Evolutionary conservation across 2,329 filamentous ascomycete genomes (phyloP), one percentile per base, ranked within the genome.

Genomic region (Ceratocystis harringtonii): DNA sequence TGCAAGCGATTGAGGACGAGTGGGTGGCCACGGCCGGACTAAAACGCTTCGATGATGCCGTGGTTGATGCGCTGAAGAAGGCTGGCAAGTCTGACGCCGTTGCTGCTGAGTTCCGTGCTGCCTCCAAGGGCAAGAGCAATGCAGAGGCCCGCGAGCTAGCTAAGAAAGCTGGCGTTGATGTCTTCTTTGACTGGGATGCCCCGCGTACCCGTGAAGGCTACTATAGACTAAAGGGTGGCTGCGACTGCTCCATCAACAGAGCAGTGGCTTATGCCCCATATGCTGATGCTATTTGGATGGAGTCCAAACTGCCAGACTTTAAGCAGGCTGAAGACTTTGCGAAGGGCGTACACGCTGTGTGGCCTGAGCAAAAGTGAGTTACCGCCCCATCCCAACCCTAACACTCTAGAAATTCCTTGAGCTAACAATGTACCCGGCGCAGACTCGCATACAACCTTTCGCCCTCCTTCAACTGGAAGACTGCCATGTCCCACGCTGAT

Each of bases 401-500:
- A 41, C 4, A 10, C 25, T 22, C 19, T 30, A 25, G n/a, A 45
- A 44, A 61, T 69, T 72, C 68, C 71, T 68, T 61, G 41, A 30
- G 65, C 50, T 43, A 68, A 30, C 67, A 30, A 8, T 7, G 5
- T 25, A 10, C 3, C 48, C 44, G 41, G 5, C 10, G 28, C 50
- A 94, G 89, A 75, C 88, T 99, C 68, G 88, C 94, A 4, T 99
- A 99, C 81, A 99, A 99, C 81, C 87, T 99, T 69, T 96, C 91
- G 0, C 94, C 94, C 36, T 96, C 91, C 2, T 99, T 99, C 87
- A 99, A 99, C 84, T 99, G 94, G 94, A 97, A 97, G 81, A 83
- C 91, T 67, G 94, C 92, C 71, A 96, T 96, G 92, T 82, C 90
- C 57, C 85, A 88, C 70, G 81, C 83, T 64, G 92, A 97, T 75